Evolutionary conservation across 208 protist genomes (phyloP).

Genomic region (Novymonas esmeraldas): DNA sequence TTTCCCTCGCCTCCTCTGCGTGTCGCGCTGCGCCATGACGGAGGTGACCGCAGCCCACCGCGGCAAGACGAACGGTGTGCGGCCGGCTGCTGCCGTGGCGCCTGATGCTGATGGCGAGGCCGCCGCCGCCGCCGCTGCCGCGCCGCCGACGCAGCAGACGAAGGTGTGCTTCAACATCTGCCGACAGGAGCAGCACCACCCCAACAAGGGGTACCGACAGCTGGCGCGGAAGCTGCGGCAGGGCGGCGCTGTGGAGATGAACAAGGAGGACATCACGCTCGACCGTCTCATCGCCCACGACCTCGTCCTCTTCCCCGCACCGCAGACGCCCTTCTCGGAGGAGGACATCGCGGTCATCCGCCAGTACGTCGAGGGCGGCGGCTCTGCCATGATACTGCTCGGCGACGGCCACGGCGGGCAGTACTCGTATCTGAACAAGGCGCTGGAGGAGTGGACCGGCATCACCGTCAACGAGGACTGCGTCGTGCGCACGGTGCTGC

Average conservation of each 20-base stretch:
- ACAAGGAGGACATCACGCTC: constrained; percentile 89
- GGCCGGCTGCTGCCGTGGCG: not conserved
- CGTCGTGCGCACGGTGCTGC: constrained; percentile 94
- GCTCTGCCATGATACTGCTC: constrained; percentile 90
- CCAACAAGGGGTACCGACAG: constrained; percentile 90
- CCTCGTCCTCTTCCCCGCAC: constrained; percentile 81
- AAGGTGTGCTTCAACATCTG: constrained; percentile 92
- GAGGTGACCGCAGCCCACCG: constrained; percentile 20
- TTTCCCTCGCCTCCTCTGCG: not conserved
- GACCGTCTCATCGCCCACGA: constrained; percentile 74
- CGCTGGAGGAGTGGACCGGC: constrained; percentile 90
- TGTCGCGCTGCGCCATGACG: constrained; percentile 9
- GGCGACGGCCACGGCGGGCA: constrained; percentile 92
- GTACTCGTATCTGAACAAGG: constrained; percentile 80
- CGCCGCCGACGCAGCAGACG: constrained; percentile 20
- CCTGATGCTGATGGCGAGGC: not conserved
- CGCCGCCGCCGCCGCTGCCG: constrained; percentile 17
- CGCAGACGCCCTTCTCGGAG: constrained; percentile 70
- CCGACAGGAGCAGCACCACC: constrained; percentile 87
- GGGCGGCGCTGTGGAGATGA: constrained; percentile 80
- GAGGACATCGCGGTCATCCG: constrained; percentile 84
- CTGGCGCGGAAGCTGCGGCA: constrained; percentile 81
- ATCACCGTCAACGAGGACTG: constrained; percentile 94
- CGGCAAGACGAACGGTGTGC: constrained; percentile 1
- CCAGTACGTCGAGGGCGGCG: constrained; percentile 89